A percentile compares a stretch with the other conserved stretches of the same genome.
Conservation (phyloP, 805 yeast species). For the Grigorovia transvaalensis region DNA sequence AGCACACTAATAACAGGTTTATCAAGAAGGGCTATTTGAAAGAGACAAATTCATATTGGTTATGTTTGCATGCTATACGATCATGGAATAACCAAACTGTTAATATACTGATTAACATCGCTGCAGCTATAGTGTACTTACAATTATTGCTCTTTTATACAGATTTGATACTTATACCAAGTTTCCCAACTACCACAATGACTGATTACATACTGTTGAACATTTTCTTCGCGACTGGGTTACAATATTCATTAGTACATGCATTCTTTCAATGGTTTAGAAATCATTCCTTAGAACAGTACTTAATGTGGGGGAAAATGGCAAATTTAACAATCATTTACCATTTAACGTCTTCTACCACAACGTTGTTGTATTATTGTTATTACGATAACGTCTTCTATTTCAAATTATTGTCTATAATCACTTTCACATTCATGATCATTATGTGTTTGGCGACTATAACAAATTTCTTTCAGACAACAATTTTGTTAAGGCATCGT, state of each 20-base stretch:
- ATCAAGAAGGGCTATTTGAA: constrained; percentile 1
- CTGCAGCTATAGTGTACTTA: constrained; percentile 3
- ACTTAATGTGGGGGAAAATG: constrained; percentile 47
- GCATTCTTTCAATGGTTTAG: constrained; percentile 52
- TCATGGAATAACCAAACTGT: constrained; percentile 5
- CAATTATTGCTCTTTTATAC: constrained; percentile 16
- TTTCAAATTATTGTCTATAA: constrained; percentile 17
- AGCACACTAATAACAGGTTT: constrained; percentile 1
- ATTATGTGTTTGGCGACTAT: constrained; percentile 52
- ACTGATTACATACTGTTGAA: constrained; percentile 40
- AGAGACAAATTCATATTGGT: constrained; percentile 5
- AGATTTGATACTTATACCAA: constrained; percentile 17
- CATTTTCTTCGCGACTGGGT: constrained; percentile 44
- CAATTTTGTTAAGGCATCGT: constrained; percentile 56
- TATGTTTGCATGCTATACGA: neutral
- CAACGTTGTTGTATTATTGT: constrained; percentile 36
- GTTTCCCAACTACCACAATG: constrained; percentile 19
- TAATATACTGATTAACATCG: constrained; percentile 2
- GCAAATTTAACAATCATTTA: constrained; percentile 63
- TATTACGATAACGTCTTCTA: constrained; percentile 28
- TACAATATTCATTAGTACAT: constrained; percentile 46
- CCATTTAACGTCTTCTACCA: constrained; percentile 48
- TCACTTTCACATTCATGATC: constrained; percentile 44
- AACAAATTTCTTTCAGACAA: constrained; percentile 48
- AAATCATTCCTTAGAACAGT: constrained; percentile 44